Base-by-base conservation (phyloP, 164 flowering plant genomes). In the Macadamia tetraphylla region DNA sequence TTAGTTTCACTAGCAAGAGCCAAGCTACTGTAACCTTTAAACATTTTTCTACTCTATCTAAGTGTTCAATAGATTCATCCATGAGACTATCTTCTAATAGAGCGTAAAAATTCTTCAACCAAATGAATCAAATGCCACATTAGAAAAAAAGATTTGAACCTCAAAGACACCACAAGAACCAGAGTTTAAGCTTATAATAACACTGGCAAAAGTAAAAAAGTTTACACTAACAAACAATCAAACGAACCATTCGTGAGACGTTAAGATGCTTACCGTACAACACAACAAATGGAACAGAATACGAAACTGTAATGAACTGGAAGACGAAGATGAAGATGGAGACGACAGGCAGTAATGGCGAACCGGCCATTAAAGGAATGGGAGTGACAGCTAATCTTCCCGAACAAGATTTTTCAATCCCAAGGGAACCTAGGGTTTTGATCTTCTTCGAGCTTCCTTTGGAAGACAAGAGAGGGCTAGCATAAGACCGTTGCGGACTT, bases 241-340 rank as follows among this genome's bases (percentile, higher is more conserved):
- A 23, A 46, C 6, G 18, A 14, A 23, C 17, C 18, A 53, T 17
- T 31, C 60, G 32, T 6, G 30, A 44, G 63, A 58, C 23, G 35
- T 31, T 9, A 62, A 32, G 66, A 65, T 35, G 12, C 63, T 68
- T 76, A 88, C 94, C 94, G 65, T 88, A 91, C 52, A 88, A 81
- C 5, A 88, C 86, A 15, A 86, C 71, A 80, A 88, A 88, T 29
- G 94, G 94, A 31, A 86, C 29, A 52, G 87, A 73, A 29, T 63
- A 67, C 3, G 88, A 77, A 56, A 75, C 31, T 3, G 82, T 84
- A 64, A 81, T 29, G 29, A 48, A 29, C 46, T 80, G 8, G 70
- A 70, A 48, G 70, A 60, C 2, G 63, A 73, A 63, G 63, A 52
- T 6, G 17, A 70, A 46, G 58, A 63, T 18, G 53, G 43, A 32